These are phyloP conservation scores for Talaromyces liani DNA, from an alignment of 495 filamentous ascomycete species.

Conservation along the genomic window DNA sequence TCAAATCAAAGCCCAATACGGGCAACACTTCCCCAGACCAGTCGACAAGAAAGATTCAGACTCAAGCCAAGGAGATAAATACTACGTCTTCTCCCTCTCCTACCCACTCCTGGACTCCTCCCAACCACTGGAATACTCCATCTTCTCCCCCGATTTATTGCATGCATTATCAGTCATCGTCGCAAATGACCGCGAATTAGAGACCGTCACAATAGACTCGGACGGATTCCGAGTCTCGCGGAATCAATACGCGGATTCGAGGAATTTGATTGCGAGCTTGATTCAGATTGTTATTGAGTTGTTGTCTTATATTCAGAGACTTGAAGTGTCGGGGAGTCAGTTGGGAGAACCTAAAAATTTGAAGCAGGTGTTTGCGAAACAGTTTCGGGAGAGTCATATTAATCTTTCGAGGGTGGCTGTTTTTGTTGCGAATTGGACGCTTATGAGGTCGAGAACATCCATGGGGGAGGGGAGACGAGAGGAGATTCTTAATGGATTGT, in stretches of 20 bases:
- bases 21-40: conserved; percentile 23
- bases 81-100: conserved; percentile 40
- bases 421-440: conserved; percentile 32
- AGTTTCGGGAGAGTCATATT: conserved; percentile 38
- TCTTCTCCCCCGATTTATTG: conserved; percentile 40
- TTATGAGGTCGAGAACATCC: conserved; percentile 23
- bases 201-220: conserved; percentile 28
- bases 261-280: conserved; percentile 28
- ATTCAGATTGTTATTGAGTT: conserved; percentile 38
- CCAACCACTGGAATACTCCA: conserved; percentile 32
- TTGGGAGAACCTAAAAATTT: conserved; percentile 25
- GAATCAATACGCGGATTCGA: conserved; percentile 28
- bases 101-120: conserved; percentile 32
- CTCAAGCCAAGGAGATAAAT: conserved; percentile 30
- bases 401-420: conserved; percentile 33
- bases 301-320: conserved; percentile 30
- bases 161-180: conserved; percentile 34
- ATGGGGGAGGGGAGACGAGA: conserved; percentile 24
- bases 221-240: conserved; percentile 23
- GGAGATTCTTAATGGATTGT: conserved; percentile 21
- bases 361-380: conserved; percentile 33
- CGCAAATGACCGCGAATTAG: conserved; percentile 34
- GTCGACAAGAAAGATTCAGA: conserved; percentile 11
- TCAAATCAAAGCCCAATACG: conserved; percentile 25
- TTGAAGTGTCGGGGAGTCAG: conserved; percentile 21